Conservation (phyloP, 495 filamentous ascomycete species). For the Daldinia caldariorum region DNA sequence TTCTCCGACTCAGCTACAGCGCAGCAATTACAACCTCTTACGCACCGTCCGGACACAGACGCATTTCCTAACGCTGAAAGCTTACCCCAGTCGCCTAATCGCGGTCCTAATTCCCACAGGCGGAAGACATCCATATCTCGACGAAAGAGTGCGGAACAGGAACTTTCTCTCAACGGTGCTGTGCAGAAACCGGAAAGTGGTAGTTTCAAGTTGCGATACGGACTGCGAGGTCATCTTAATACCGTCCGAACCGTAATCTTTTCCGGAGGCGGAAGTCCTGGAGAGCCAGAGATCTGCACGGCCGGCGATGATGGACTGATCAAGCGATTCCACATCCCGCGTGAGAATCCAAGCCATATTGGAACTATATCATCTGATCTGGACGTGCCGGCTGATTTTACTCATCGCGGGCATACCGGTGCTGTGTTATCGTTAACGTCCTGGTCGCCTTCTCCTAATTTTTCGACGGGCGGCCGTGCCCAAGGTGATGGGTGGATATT, state of each 20-base stretch:
- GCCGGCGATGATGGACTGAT: slow-evolving; percentile 94
- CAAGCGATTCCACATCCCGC: slow-evolving; percentile 95
- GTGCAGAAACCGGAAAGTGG: slow-evolving; percentile 66
- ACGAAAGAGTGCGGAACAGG: slow-evolving; percentile 66
- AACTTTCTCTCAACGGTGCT: slow-evolving; percentile 59
- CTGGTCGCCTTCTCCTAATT: slow-evolving; percentile 83
- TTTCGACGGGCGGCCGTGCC: slow-evolving; percentile 85
- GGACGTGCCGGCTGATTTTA: slow-evolving; percentile 92
- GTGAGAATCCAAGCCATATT: slow-evolving; percentile 65
- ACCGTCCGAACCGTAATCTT: slow-evolving; percentile 94
- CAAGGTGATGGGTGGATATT: slow-evolving; percentile 97
- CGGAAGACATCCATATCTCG: slow-evolving; percentile 77
- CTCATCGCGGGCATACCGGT: slow-evolving; percentile 90
- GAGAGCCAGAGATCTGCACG: slow-evolving; percentile 96
- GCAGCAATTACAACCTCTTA: slow-evolving; percentile 53
- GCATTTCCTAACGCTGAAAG: slow-evolving; percentile 85
- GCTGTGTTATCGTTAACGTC: slow-evolving; percentile 89
- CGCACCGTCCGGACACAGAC: slow-evolving; percentile 80
- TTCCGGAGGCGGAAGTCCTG: slow-evolving; percentile 91
- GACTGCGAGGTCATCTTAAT: slow-evolving; percentile 90
- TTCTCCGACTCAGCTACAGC: slow-evolving; percentile 58
- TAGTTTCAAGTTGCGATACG: slow-evolving; percentile 92
- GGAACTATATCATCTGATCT: slow-evolving; percentile 74
- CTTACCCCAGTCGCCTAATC: slow-evolving; percentile 79
- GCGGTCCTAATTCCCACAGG: slow-evolving; percentile 75